Percentiles rank a stretch among this genome's conserved stretches.
phyloP scores from a whole-genome alignment of 768 basidiomycete species.

The Naganishia vishniacii region DNA sequence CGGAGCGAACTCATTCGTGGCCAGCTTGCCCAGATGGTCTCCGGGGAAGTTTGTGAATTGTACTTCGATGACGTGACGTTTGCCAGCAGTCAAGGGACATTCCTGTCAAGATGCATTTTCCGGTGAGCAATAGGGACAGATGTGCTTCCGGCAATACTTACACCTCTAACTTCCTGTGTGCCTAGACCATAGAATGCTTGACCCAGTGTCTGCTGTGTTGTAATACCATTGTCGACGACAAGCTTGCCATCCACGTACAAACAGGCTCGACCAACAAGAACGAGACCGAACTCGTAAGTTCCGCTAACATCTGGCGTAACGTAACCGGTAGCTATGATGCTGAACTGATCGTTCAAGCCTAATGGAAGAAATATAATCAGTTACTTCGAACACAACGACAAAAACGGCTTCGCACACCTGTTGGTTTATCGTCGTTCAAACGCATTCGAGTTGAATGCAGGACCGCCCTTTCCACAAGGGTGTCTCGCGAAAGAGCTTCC shows the following conservation, averaged over 20 bases:
- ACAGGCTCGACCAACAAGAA: slow-evolving; percentile 32
- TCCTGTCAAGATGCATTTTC: not conserved
- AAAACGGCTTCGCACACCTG: slow-evolving; percentile 43
- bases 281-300: slow-evolving; percentile 53
- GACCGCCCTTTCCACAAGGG: slow-evolving; percentile 46
- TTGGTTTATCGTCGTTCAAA: slow-evolving; percentile 63
- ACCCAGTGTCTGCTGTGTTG: slow-evolving; percentile 30
- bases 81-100: not conserved
- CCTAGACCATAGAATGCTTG: slow-evolving; percentile 20
- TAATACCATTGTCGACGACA: slow-evolving; percentile 40
- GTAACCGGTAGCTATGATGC: slow-evolving; percentile 49
- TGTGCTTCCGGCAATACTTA: not conserved
- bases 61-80: slow-evolving; percentile 55
- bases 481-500: slow-evolving; percentile 51
- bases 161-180: not conserved
- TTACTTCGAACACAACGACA: not conserved
- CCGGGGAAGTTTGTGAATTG: not conserved
- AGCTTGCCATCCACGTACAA: slow-evolving; percentile 36
- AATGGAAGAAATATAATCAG: slow-evolving; percentile 53
- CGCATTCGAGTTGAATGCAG: slow-evolving; percentile 61
- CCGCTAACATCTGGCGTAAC: slow-evolving; percentile 50
- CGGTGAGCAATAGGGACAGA: not conserved
- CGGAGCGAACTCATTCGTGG: not conserved
- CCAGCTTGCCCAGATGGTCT: slow-evolving; percentile 36
- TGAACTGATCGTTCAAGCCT: slow-evolving; percentile 59